These are phyloP conservation scores for Rosa multiflora DNA, from an alignment of 306 rosid genomes.

Conservation along the genomic window DNA sequence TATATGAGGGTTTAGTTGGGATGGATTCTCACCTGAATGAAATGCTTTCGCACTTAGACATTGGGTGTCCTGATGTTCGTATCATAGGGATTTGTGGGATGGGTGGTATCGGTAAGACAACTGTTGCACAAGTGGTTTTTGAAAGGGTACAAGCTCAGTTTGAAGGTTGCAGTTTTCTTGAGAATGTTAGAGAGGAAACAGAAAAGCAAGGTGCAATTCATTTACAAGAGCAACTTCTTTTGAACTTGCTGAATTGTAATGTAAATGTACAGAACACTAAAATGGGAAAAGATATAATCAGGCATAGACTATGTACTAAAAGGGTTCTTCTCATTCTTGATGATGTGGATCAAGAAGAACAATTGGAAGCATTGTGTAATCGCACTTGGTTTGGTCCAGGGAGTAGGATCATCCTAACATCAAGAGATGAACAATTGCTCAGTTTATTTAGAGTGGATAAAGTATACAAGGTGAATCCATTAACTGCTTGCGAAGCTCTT, in stretches of 20 bases:
- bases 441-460: no score
- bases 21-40: background rate
- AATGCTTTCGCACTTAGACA: background rate
- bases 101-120: constrained; percentile 18
- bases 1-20: background rate
- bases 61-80: background rate
- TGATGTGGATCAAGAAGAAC: no score
- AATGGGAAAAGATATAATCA: constrained; percentile 1
- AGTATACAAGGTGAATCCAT: no score
- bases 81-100: constrained; percentile 14
- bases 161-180: constrained; percentile 5
- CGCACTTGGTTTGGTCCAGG: no score
- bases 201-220: background rate
- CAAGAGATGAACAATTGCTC: no score
- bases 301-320: background rate
- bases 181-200: constrained; percentile 7
- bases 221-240: constrained; percentile 9
- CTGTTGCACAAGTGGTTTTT: background rate
- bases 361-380: no score
- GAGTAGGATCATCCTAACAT: no score
- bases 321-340: no score
- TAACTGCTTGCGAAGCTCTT: no score
- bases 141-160: background rate
- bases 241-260: background rate
- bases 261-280: background rate